Percentiles rank a stretch among this genome's conserved stretches.
Conservation (phyloP, 495 filamentous ascomycete genomes). For the Bombardia bombarda region DNA sequence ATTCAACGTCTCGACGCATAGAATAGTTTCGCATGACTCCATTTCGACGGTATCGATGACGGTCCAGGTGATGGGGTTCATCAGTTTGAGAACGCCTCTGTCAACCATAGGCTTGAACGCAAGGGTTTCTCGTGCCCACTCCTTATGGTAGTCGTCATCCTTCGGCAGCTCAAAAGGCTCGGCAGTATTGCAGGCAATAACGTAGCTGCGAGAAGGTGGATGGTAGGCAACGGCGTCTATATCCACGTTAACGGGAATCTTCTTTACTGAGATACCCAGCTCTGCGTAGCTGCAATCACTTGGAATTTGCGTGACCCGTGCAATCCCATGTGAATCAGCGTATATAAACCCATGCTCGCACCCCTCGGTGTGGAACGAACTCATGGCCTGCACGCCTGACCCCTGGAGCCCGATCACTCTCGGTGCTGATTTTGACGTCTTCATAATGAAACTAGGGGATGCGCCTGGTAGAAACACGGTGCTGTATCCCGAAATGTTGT, state of each 20-base stretch:
- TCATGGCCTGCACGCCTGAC: constrained; percentile 55
- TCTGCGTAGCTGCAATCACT: constrained; percentile 54
- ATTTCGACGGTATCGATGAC: constrained; percentile 67
- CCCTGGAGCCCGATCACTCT: constrained; percentile 64
- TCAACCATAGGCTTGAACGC: constrained; percentile 60
- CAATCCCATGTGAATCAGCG: constrained; percentile 56
- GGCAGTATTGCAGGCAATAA: constrained; percentile 58
- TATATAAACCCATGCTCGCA: constrained; percentile 78
- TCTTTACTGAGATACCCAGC: constrained; percentile 60
- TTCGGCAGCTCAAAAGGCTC: constrained; percentile 74
- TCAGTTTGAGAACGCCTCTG: constrained; percentile 60
- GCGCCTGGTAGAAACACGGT: constrained; percentile 73
- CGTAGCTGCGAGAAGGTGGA: constrained; percentile 61
- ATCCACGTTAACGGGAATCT: constrained; percentile 60
- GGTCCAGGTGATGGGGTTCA: constrained; percentile 66
- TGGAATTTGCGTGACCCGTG: constrained; percentile 62
- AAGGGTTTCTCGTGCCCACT: constrained; percentile 62
- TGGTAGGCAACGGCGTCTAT: constrained; percentile 72
- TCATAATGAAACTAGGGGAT: constrained; percentile 72
- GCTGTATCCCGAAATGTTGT: constrained; percentile 65
- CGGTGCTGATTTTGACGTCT: constrained; percentile 64
- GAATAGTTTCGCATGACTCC: constrained; percentile 64
- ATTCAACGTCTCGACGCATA: constrained; percentile 73
- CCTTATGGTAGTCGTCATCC: constrained; percentile 72
- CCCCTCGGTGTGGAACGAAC: constrained; percentile 61